These are phyloP conservation scores for Piromyces sp. DNA, from an alignment of 192 early-diverging fungal species.

Conservation along the genomic window DNA sequence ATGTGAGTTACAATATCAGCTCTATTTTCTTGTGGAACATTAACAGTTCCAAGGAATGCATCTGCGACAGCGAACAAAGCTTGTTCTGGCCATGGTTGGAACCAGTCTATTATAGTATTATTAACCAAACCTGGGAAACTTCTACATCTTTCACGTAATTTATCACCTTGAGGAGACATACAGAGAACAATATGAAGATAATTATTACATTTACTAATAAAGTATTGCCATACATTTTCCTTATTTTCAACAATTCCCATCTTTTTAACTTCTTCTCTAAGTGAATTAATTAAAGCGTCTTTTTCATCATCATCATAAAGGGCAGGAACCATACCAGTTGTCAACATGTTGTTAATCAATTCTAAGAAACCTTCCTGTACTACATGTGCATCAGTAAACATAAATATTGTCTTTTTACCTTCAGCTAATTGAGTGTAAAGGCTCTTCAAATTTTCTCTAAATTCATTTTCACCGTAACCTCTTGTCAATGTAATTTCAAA, in stretches of 20 bases:
- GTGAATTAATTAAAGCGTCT: slow-evolving; percentile 19
- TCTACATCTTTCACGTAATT: slow-evolving; percentile 32
- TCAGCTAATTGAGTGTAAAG: slow-evolving; percentile 25
- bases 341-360: slow-evolving; percentile 46
- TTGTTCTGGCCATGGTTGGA: slow-evolving; percentile 46
- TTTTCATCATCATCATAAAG: slow-evolving; percentile 44
- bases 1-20: slow-evolving; percentile 28
- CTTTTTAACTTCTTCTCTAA: slow-evolving; percentile 30
- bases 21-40: slow-evolving; percentile 23
- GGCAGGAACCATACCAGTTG: slow-evolving; percentile 39
- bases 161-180: slow-evolving; percentile 47
- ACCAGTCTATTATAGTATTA: slow-evolving; percentile 48
- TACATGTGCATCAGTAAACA: slow-evolving; percentile 45
- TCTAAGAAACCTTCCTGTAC: slow-evolving; percentile 45
- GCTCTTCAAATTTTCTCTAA: slow-evolving; percentile 28
- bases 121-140: slow-evolving; percentile 43
- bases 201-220: slow-evolving; percentile 36
- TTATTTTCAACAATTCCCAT: slow-evolving; percentile 26
- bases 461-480: slow-evolving; percentile 37
- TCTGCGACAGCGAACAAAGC: slow-evolving; percentile 37
- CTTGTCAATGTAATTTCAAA: slow-evolving; percentile 38
- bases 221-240: slow-evolving; percentile 40
- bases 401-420: slow-evolving; percentile 32
- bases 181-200: slow-evolving; percentile 38
- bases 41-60: slow-evolving; percentile 29